These are phyloP conservation scores for Chaetomium strumarium DNA, from an alignment of 2,329 filamentous ascomycete genomes.

Conservation along the genomic window DNA sequence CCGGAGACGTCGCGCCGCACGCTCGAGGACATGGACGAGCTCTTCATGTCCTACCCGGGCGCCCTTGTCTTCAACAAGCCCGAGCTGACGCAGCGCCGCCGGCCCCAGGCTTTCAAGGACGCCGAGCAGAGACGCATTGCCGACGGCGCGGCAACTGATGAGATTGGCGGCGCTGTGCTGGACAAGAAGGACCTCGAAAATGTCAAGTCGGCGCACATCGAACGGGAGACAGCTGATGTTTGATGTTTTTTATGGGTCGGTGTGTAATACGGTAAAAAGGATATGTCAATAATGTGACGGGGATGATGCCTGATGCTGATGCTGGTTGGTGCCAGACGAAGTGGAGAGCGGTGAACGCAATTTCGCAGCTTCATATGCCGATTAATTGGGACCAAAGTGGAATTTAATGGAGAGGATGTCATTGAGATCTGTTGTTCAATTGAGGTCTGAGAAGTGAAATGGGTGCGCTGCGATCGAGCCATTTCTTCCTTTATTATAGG, in stretches of 20 bases:
- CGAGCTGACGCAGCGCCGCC: constrained; percentile 4
- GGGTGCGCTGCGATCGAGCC: no score
- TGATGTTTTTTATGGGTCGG: no score
- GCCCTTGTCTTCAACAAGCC: constrained; percentile 6
- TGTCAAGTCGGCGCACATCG: not conserved
- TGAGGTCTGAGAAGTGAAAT: no score
- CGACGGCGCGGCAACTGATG: not conserved
- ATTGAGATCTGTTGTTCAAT: no score
- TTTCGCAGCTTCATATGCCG: no score
- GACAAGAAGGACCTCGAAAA: not conserved
- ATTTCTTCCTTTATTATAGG: no score
- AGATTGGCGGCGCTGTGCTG: not conserved
- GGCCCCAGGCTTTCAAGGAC: constrained; percentile 2
- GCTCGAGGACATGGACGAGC: constrained; percentile 11
- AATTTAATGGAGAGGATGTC: no score
- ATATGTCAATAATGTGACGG: no score
- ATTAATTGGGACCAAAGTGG: no score
- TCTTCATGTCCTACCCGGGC: constrained; percentile 3
- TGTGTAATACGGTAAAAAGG: no score
- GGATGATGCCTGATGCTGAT: no score
- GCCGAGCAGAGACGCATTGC: constrained; percentile 4
- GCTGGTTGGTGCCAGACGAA: not conserved
- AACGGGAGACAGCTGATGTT: not conserved
- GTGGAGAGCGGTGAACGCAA: not conserved
- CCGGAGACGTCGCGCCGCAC: constrained; percentile 7